Percentiles rank a stretch among this genome's conserved stretches.
Evolutionary conservation across 2,329 filamentous ascomycete species (phyloP).

Genomic region (Pleoardoris graminearum): DNA sequence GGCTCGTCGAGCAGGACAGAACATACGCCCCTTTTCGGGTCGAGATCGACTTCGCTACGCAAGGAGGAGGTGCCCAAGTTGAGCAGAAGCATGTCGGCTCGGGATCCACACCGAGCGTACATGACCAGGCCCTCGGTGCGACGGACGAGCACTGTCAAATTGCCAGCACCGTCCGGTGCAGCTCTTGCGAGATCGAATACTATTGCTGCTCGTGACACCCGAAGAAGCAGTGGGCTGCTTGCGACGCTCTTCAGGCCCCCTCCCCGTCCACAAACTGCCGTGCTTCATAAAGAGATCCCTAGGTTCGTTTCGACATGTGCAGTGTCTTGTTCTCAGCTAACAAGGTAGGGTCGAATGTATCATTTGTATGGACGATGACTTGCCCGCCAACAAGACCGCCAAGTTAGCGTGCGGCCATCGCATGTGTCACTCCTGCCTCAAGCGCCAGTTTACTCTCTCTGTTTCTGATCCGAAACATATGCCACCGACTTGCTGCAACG

Average conservation of each 20-base stretch:
- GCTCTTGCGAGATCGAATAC: constrained; percentile 30
- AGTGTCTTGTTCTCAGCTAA: constrained; percentile 15
- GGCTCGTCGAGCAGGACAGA: constrained; percentile 40
- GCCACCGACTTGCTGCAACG: constrained; percentile 80
- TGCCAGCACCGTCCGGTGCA: constrained; percentile 25
- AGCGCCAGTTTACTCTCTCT: constrained; percentile 73
- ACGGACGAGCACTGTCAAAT: constrained; percentile 36
- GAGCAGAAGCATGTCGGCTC: constrained; percentile 37
- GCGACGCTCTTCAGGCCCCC: constrained; percentile 38
- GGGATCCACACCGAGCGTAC: constrained; percentile 35
- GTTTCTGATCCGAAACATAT: constrained; percentile 77
- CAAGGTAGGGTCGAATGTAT: constrained; percentile 67
- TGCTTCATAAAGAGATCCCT: constrained; percentile 32
- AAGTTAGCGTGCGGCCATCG: constrained; percentile 78
- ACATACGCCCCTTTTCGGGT: constrained; percentile 39
- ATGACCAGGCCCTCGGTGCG: constrained; percentile 35
- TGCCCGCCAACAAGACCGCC: constrained; percentile 65
- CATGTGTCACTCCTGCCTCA: constrained; percentile 79
- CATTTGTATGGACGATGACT: constrained; percentile 69
- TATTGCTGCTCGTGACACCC: constrained; percentile 28
- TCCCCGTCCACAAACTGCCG: constrained; percentile 24
- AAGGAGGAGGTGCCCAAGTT: constrained; percentile 35
- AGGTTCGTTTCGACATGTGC: constrained; percentile 15
- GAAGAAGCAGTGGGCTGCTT: constrained; percentile 40
- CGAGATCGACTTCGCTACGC: constrained; percentile 35